Evolutionary conservation across 805 yeast species (phyloP).

Genomic region (Metschnikowia chrysomelidarum): DNA sequence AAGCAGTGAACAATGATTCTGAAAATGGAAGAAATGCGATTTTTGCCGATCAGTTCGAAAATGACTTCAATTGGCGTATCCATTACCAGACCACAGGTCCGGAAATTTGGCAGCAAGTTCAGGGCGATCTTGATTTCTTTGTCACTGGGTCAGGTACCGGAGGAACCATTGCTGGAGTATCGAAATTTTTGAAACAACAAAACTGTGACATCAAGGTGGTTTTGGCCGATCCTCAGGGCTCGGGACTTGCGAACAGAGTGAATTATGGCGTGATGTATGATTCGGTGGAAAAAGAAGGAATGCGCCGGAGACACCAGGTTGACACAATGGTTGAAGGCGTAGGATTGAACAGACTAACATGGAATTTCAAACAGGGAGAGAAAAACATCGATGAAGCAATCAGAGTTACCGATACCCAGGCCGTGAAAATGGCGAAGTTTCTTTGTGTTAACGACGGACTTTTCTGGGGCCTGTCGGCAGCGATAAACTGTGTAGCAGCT

Average conservation of each 20-base stretch:
- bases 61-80: constrained; percentile 82
- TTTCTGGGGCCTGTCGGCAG: constrained; percentile 91
- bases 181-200: constrained; percentile 41
- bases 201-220: constrained; percentile 47
- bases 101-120: constrained; percentile 78
- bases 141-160: constrained; percentile 96
- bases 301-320: constrained; percentile 92
- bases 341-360: constrained; percentile 84
- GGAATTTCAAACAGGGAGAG: constrained; percentile 75
- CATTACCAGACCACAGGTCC: constrained; percentile 90
- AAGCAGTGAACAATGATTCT: constrained; percentile 41
- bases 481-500: constrained; percentile 91
- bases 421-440: constrained; percentile 83
- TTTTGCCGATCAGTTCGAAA: constrained; percentile 95
- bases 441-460: constrained; percentile 82
- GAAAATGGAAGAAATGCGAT: constrained; percentile 53
- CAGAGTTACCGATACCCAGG: constrained; percentile 76
- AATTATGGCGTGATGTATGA: constrained; percentile 95
- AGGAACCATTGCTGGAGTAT: constrained; percentile 30
- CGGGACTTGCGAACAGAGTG: constrained; percentile 83
- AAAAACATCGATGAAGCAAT: constrained; percentile 71
- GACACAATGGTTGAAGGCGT: constrained; percentile 94
- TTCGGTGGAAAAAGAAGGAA: constrained; percentile 83
- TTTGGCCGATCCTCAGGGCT: constrained; percentile 94
- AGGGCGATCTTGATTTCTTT: constrained; percentile 65